Evolutionary conservation across 31 red algal genomes (phyloP), one percentile per base, ranked within the genome.

Genomic region (Odonthalia washingtoniensis): DNA sequence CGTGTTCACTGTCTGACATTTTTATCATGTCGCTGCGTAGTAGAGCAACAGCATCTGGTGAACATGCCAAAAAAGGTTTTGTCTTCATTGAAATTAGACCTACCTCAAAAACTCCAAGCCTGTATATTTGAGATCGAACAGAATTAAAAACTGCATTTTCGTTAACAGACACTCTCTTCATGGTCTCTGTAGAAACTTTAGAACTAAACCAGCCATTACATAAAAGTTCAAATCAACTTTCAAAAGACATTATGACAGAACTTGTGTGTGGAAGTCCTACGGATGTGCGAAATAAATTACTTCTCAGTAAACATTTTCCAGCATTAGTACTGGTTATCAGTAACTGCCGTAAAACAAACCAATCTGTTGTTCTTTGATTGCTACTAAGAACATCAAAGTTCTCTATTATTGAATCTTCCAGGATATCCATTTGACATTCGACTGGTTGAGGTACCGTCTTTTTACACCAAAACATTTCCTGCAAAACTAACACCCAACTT

Each of bases 131-230:
- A 17, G 14, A 3, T 69, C 35, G 36, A 35, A 68, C 27, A 3
- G 52, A 32, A 6, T 9, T 32, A 3, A 83, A 0, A n/a, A 69
- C 0, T 14, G 80, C 21, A 14, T 68, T 3, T 31, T 83, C 62
- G 1, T 65, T 70, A 3, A 39, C 62, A 37, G 21, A 35, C 6
- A 52, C 61, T 0, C 60, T 31, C 80, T 68, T 83, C 80, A 83
- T 70, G 18, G 52, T 0, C 39, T 83, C 80, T 26, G 80, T 83
- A 5, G 62, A 83, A 37, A 66, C 61, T 44, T 83, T 42, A 5
- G 4, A 35, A 40, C 80, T 83, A 57, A 83, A 83, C 53, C 60
- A 69, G 3, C 61, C 0, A 31, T 33, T 26, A 3, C 24, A 35
- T 17, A 66, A 70, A 37, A 69, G 26, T 33, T 3, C 34, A 69